Evolutionary conservation across 2,329 filamentous ascomycete species (phyloP), one percentile per base, ranked within the genome.

Genomic region (Chalaropsis thielavioides): DNA sequence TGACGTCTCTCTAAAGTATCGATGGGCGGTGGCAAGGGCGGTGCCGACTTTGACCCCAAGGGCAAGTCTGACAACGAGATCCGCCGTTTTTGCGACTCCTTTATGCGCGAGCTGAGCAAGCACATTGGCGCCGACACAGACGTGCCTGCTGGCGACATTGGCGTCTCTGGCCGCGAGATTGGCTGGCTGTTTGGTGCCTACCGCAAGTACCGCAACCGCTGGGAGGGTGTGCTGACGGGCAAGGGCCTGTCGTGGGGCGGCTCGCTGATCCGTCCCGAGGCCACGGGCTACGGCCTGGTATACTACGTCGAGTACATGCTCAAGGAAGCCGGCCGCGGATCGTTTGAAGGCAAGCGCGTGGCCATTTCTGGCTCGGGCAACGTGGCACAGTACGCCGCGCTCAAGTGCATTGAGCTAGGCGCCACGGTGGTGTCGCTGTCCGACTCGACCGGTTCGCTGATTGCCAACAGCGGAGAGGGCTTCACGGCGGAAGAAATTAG

Each of bases 241-340:
- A 99, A 99, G 86, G 92, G 92, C 70, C 84, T 87, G 71, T 83
- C 79, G 77, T 97, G 92, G 91, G 94, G 94, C 76, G 94, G 94
- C 73, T 89, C 84, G 74, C 80, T 96, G 78, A 96, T 97, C 80
- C 85, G 94, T 69, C 92, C 94, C 68, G 92, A 99, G 83, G 94
- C 94, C 71, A 99, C 94, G 66, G 94, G 94, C 67, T 97, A 90
- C 78, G 94, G 94, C 77, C 85, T 96, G 68, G 87, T 96, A 76
- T 97, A 97, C 84, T 95, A 96, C 76, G 90, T 96, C 74, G 83
- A 88, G 72, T 89, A 95, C 82, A 96, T 96, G 92, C 92, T 97
- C 74, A 80, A 88, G 76, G 87, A 96, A 77, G 89, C 90, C 71
- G 90, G 90, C 75, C 86, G 87, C 74, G 91, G 95, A 74, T 83